phyloP scores from a whole-genome alignment of 2,329 filamentous ascomycete genomes.

The Escovopsis weberi region DNA sequence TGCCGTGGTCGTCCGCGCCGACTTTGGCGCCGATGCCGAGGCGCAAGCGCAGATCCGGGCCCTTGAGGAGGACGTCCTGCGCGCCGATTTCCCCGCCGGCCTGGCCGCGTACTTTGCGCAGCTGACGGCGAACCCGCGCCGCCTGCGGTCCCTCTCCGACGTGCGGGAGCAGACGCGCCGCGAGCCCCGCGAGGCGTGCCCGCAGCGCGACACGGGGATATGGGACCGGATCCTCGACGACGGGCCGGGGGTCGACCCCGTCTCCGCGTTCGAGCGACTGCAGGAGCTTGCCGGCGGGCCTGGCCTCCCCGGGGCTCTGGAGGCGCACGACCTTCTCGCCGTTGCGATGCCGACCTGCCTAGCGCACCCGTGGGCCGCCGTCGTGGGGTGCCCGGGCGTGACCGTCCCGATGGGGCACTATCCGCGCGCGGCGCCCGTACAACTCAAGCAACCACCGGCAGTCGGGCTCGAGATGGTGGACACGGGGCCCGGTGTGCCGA shows the following conservation, averaged over 20 bases:
- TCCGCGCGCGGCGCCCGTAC: neutral
- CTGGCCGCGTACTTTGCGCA: slow-evolving; percentile 40
- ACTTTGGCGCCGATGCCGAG: slow-evolving; percentile 13
- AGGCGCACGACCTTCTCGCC: slow-evolving; percentile 40
- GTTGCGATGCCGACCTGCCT: slow-evolving; percentile 40
- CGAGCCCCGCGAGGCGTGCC: slow-evolving; percentile 41
- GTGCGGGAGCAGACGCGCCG: slow-evolving; percentile 40
- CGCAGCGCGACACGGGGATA: slow-evolving; percentile 39
- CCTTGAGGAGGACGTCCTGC: slow-evolving; percentile 27
- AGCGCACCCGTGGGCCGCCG: slow-evolving; percentile 9
- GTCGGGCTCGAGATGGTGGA: slow-evolving; percentile 2
- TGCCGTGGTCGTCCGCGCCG: slow-evolving; percentile 43
- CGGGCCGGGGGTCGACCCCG: slow-evolving; percentile 36
- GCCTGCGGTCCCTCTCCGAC: slow-evolving; percentile 35
- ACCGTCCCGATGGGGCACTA: slow-evolving; percentile 33
- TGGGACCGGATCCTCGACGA: slow-evolving; percentile 38
- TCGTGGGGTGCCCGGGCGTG: slow-evolving; percentile 32
- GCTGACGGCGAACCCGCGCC: slow-evolving; percentile 39
- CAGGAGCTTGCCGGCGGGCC: slow-evolving; percentile 41
- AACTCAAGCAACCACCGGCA: neutral
- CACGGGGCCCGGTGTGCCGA: slow-evolving; percentile 14
- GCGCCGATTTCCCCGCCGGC: slow-evolving; percentile 44
- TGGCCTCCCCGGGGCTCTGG: slow-evolving; percentile 44
- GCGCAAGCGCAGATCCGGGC: neutral
- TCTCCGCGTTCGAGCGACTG: slow-evolving; percentile 29